Evolutionary conservation across 306 rosid genomes (phyloP).

Genomic region (Quercus agrifolia): DNA sequence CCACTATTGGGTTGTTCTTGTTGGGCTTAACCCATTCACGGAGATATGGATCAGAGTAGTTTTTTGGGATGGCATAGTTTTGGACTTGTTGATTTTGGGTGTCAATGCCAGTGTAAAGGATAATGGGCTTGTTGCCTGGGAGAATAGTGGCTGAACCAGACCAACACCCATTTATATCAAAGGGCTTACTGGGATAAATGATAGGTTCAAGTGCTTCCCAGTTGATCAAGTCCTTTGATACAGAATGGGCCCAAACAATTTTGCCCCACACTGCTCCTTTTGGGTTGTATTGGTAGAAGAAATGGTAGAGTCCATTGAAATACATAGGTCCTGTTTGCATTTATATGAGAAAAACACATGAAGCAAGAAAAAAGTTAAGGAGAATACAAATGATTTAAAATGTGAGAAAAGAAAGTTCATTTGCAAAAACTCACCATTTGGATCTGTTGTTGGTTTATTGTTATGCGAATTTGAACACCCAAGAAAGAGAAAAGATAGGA

Average conservation of each 20-base stretch:
- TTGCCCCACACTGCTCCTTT: conserved; percentile 92
- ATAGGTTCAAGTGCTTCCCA: conserved; percentile 68
- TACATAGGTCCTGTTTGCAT: conserved; percentile 65
- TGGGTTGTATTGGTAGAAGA: conserved; percentile 86
- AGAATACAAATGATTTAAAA: background rate
- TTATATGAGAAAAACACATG: background rate
- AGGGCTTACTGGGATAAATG: conserved; percentile 61
- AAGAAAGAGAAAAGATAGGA: background rate
- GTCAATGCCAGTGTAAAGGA: conserved; percentile 70
- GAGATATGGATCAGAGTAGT: conserved; percentile 60
- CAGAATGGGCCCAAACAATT: conserved; percentile 92
- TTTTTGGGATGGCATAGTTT: conserved; percentile 57
- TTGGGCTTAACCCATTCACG: conserved; percentile 63
- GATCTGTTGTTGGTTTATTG: conserved; percentile 43
- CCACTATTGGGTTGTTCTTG: conserved; percentile 45
- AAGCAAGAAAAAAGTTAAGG: background rate
- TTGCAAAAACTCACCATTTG: conserved; percentile 57
- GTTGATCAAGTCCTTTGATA: conserved; percentile 65
- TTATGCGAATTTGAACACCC: conserved; percentile 15
- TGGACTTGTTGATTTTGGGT: conserved; percentile 49
- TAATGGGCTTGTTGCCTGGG: conserved; percentile 64
- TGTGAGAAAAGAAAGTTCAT: background rate
- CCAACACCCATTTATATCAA: conserved; percentile 83
- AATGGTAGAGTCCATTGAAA: conserved; percentile 68
- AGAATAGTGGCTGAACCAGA: conserved; percentile 78